Conservation (phyloP, 2,329 filamentous ascomycete genomes). For the Byssothecium circinans region DNA sequence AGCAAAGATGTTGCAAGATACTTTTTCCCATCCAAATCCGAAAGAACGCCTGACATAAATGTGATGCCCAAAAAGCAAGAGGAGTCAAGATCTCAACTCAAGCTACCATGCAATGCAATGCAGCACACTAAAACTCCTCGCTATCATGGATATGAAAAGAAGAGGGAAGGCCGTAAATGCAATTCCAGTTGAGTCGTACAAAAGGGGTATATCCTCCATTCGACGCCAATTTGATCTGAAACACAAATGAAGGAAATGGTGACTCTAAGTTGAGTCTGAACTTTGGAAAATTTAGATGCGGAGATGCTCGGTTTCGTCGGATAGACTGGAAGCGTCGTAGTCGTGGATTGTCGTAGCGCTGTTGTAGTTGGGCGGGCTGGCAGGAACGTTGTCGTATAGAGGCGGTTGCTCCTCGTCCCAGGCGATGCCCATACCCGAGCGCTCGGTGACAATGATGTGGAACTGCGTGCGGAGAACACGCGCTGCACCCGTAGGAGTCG, state of each 20-base stretch:
- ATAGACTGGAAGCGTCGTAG: constrained; percentile 25
- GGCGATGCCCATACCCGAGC: constrained; percentile 82
- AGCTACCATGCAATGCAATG: not conserved
- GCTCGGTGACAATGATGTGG: constrained; percentile 77
- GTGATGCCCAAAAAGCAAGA: not conserved
- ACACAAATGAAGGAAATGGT: not conserved
- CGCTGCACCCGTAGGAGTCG: constrained; percentile 86
- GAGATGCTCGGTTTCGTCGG: constrained; percentile 10
- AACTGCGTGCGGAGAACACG: constrained; percentile 93
- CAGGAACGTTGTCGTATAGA: constrained; percentile 90
- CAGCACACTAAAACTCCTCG: too few species aligned
- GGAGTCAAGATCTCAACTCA: not conserved
- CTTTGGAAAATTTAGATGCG: constrained; percentile 1
- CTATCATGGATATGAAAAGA: not conserved
- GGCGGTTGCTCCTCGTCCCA: constrained; percentile 98
- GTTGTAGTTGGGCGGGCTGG: constrained; percentile 68
- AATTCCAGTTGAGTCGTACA: not conserved
- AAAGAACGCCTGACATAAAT: not conserved
- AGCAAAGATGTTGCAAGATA: too few species aligned
- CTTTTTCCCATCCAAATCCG: not conserved
- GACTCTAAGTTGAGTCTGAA: not conserved
- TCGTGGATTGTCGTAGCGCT: constrained; percentile 20
- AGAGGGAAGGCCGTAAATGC: not conserved
- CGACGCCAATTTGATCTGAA: not conserved
- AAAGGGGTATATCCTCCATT: not conserved